Evolutionary conservation across 1,284 basidiomycete species (phyloP), one percentile per base, ranked within the genome.

Genomic region (Testicularia cyperi): DNA sequence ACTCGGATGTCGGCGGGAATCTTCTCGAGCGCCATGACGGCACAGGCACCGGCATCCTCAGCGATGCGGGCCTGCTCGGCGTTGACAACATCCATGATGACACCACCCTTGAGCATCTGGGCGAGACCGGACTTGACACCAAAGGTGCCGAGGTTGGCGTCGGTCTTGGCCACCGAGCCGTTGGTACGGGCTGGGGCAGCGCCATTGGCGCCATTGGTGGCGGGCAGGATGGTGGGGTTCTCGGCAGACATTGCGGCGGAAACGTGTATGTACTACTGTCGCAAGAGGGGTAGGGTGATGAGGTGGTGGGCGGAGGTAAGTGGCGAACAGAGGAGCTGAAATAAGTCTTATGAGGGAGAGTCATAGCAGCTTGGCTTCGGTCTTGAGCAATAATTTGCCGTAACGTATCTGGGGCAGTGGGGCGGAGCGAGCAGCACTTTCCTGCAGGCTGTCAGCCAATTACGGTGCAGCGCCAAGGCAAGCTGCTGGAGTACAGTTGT

Each of bases 41-140:
- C 94, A 77, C 90, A 92, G 12, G 94, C 94, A 52, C 95, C 94
- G 9, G 94, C 94, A 76, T 95, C 92, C 77, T 97, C 94, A 48
- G 94, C 94, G 69, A 97, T 92, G 61, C 90, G 87, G 53, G 94
- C 94, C 86, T 92, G 67, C 72, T 92, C 86, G 19, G 82, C 84
- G 72, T 89, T 90, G 64, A 90, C 81, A 41, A 78, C 77, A 51
- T 78, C 77, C 77, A 78, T 78, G 63, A 78, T 78, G 33, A 78
- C 77, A 52, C 77, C 77, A 30, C 77, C 77, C 68, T 78, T 78
- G 44, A 78, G 74, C 77, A 78, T 78, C 69, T 78, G 77, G 15
- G 77, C 72, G 16, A 77, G 65, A 35, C 72, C 74, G 20, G 88
- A 90, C 80, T 96, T 96, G 77, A 96, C 90, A 27, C 87, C 87